Base-by-base conservation (phyloP, 768 basidiomycete genomes). In the Xerocomellus amylosporus region DNA sequence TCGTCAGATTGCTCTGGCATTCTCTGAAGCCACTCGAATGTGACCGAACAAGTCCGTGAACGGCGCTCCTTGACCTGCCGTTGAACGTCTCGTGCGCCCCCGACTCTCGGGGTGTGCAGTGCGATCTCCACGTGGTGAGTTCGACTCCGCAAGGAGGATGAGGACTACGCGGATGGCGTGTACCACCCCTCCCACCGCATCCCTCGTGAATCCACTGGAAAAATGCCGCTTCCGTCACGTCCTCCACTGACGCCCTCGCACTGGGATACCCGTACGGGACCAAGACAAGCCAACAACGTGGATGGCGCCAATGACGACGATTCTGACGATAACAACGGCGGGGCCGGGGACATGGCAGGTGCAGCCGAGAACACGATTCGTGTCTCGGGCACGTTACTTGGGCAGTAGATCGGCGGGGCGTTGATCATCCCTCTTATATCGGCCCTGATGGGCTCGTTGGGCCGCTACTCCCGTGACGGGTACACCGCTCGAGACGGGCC, bases 361-460 rank as follows among this genome's bases (percentile, higher is more conserved):
- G 85, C 78, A 2, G 84, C 84, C 1, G 80, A 84, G 59, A 79
- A 81, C 56, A 78, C 81, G 38, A 79, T 87, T 51, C 77, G 79
- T 39, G 71, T 84, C 59, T 80, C 81, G n/a, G 77, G 80, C 17
- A 74, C 80, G 17, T 83, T 85, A 0, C 63, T 89, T 5, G 88
- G 88, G 1, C 80, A 87, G 14, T 73, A 81, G 61, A 69, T 91
- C 43, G 86, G 84, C 20, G 87, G 88, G 4, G 87, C 88, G 1
- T 71, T 91, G 17, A 71, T 86, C 54, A 75, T 87, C 46, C 89
- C 89, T 0, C 77, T 78, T 8, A 81, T 91, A 58, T 79, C 88
- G 20, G 82, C 73, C 43, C 60, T 74, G 45, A 87, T 88, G 86
- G 89, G 89, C 1, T 63, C 71, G 10, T 58, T 0, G 64, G 63